A percentile compares a stretch with the other conserved stretches of the same genome.
These are phyloP conservation scores for Boletus patriciae DNA, from an alignment of 768 basidiomycete species.

Conservation along the genomic window DNA sequence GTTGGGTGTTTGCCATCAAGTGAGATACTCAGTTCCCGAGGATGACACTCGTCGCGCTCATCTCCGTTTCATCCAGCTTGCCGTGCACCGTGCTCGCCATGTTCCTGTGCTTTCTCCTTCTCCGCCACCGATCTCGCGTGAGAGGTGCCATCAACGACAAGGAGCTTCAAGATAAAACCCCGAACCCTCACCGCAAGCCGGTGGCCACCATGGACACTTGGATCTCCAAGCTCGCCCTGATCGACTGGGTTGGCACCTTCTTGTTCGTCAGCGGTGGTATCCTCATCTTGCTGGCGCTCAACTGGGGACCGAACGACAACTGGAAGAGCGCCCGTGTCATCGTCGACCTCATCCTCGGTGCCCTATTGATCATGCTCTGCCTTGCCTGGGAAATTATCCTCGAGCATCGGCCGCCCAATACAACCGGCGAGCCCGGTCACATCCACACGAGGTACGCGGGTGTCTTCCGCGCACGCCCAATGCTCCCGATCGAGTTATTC, in stretches of 20 bases:
- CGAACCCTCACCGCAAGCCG: not conserved
- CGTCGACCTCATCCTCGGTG: constrained; percentile 46
- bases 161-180: constrained; percentile 7
- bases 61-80: constrained; percentile 31
- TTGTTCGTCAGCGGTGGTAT: constrained; percentile 47
- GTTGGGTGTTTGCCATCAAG: constrained; percentile 61
- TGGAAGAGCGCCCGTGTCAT: constrained; percentile 49
- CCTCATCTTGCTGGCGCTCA: constrained; percentile 49
- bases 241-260: constrained; percentile 50
- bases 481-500: constrained; percentile 50
- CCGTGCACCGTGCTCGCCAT: constrained; percentile 40
- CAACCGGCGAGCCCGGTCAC: not conserved
- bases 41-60: not conserved
- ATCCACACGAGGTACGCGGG: constrained; percentile 10
- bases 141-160: constrained; percentile 19
- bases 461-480: constrained; percentile 37
- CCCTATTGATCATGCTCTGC: constrained; percentile 40
- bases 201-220: constrained; percentile 8
- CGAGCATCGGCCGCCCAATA: constrained; percentile 23
- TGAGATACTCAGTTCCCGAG: constrained; percentile 18
- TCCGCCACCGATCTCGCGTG: constrained; percentile 32
- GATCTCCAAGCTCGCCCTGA: constrained; percentile 32
- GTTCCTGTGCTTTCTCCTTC: constrained; percentile 41
- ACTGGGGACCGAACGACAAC: constrained; percentile 46
- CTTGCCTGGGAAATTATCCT: constrained; percentile 46